Evolutionary conservation across 805 yeast genomes (phyloP).

Genomic region (Blastobotrys muscicola): DNA sequence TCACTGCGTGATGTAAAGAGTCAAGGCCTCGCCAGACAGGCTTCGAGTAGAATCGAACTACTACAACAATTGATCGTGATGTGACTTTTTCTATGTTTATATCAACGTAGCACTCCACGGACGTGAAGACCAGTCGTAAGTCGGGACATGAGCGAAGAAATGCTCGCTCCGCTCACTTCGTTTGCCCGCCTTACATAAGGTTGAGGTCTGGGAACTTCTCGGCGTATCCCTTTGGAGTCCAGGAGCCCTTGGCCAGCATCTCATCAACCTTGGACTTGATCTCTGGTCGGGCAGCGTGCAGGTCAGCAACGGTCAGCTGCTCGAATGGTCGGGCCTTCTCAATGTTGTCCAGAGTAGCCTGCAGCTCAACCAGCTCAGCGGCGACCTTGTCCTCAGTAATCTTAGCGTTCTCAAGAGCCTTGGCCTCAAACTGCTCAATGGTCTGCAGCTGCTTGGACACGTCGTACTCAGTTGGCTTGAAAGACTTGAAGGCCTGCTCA

Average conservation of each 20-base stretch:
- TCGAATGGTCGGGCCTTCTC: slow-evolving; percentile 97
- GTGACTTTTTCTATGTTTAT: too few relatives aligned
- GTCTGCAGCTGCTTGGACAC: slow-evolving; percentile 83
- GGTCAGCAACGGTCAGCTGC: slow-evolving; percentile 92
- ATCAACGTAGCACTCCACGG: too few relatives aligned
- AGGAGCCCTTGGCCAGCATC: slow-evolving; percentile 93
- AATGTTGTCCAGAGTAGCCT: slow-evolving; percentile 84
- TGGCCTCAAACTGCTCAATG: slow-evolving; percentile 86
- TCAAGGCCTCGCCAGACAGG: too few relatives aligned
- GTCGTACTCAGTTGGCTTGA: slow-evolving; percentile 80
- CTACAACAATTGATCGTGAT: too few relatives aligned
- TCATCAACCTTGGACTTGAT: slow-evolving; percentile 90
- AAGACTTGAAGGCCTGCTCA: slow-evolving; percentile 62
- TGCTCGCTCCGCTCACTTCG: too few relatives aligned
- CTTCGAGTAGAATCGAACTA: too few relatives aligned
- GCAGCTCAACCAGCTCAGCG: slow-evolving; percentile 75
- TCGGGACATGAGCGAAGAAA: too few relatives aligned
- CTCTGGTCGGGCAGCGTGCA: slow-evolving; percentile 93
- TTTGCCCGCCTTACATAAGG: slow-evolving; percentile 4
- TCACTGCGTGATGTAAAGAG: too few relatives aligned
- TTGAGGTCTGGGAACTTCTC: slow-evolving; percentile 57
- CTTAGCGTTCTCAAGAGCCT: slow-evolving; percentile 93
- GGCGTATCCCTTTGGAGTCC: slow-evolving; percentile 97
- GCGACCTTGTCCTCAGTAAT: slow-evolving; percentile 83
- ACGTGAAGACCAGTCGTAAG: too few relatives aligned